Evolutionary conservation across 345 rosid genomes (phyloP), one percentile per base, ranked within the genome.

Genomic region (Fremontodendron californicum): DNA sequence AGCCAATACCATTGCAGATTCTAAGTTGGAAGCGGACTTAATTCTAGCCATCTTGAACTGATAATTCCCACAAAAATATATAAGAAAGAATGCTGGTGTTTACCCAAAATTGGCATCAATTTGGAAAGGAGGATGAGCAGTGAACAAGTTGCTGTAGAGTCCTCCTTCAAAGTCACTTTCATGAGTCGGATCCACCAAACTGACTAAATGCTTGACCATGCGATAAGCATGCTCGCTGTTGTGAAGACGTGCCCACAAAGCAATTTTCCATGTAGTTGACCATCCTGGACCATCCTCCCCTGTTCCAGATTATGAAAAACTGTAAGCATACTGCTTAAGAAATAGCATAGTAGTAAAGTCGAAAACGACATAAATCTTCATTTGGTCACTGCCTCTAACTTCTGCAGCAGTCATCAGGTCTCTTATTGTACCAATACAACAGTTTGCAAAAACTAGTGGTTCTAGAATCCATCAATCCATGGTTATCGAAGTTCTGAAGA

Each of bases 251-350:
- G 98, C 97, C 99, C 98, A 96, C 65, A 94, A 76, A 60, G 95
- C 89, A 46, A 81, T 86, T 85, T 96, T 96, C 99, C 99, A 94
- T 8, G 87, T 79, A 48, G 90, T 92, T 60, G 98, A 96, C 99
- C 98, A 96, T 60, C 97, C 98, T 15, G 98, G 98, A 72, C 99
- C 98, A 8, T 91, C 92, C 85, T 86, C 99, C 81, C 99, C 98
- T 93, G 27, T 71, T 71, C 33, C 61, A 31, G 42, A 31, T 39
- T 29, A 70, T 11, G 2, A 39, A 37, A 15, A 65, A 9, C n/a
- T 10, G 0, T 51, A 31, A 49, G 43, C 74, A 49, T 49, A 46
- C 13, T 27, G 55, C 40, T 27, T 45, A 70, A 70, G 52, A 46
- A 23, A 70, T 46, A 70, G 46, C 1, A 5, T 69, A 48, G 6